phyloP scores from a whole-genome alignment of 2,329 filamentous ascomycete genomes.

The Fusarium austroafricanum region DNA sequence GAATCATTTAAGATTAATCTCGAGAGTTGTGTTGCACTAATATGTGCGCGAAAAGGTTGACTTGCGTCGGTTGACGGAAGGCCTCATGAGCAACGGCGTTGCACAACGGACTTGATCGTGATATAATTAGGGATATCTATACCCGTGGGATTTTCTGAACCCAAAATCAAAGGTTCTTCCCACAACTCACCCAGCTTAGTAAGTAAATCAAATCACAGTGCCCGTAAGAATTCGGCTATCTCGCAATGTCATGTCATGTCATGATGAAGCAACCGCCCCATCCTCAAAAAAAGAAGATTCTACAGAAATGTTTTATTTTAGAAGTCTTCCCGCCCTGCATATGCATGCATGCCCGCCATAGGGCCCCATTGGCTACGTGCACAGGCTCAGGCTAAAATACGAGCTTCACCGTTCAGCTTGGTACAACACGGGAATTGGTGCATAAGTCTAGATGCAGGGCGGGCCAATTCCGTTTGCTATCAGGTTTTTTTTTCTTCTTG shows the following conservation, averaged over 20 bases:
- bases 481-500: too few species aligned
- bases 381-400: constrained; percentile 25
- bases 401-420: constrained; percentile 32
- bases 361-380: constrained; percentile 29
- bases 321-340: constrained; percentile 13
- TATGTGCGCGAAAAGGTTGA: background rate
- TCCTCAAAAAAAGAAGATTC: background rate
- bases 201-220: background rate
- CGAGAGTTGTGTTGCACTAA: background rate
- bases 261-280: background rate
- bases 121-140: background rate
- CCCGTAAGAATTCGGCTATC: background rate
- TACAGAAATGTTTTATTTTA: background rate
- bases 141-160: background rate
- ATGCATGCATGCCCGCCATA: background rate
- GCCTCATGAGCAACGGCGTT: constrained; percentile 2
- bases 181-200: too few species aligned
- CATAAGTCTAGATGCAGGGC: constrained; percentile 9
- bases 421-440: constrained; percentile 31
- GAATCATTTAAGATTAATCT: background rate
- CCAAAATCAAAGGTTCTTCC: too few species aligned
- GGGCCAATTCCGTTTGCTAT: background rate
- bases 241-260: background rate
- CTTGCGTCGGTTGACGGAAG: background rate
- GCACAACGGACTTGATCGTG: background rate